phyloP scores from a whole-genome alignment of 208 protist species.

The Phytomonas serpens region DNA sequence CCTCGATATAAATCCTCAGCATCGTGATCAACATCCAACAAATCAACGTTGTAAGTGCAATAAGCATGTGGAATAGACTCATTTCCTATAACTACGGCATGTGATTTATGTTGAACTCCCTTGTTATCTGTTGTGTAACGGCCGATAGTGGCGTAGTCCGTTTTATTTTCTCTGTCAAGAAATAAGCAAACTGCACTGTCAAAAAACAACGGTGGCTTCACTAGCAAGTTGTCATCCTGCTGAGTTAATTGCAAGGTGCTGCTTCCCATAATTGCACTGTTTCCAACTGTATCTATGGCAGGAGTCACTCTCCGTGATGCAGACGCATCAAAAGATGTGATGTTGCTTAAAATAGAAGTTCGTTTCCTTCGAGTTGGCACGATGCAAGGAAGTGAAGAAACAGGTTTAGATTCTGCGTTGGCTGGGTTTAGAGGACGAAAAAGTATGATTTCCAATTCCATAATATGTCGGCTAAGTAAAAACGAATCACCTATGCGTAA shows the following conservation, averaged over 20 bases:
- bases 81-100: conserved; percentile 43
- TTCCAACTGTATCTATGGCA: conserved; percentile 7
- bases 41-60: conserved; percentile 37
- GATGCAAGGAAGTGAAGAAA: conserved; percentile 10
- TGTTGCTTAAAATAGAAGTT: conserved; percentile 3
- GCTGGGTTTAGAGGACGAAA: conserved; percentile 46
- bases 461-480: conserved; percentile 34
- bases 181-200: conserved; percentile 74
- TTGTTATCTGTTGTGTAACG: conserved; percentile 49
- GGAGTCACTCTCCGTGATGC: conserved; percentile 5
- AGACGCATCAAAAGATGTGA: not conserved
- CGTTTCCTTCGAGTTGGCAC: not conserved
- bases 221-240: not conserved
- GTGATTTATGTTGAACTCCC: conserved; percentile 40
- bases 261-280: not conserved
- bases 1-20: conserved; percentile 5
- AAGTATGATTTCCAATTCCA: conserved; percentile 69
- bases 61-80: conserved; percentile 27
- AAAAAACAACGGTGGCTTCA: conserved; percentile 47
- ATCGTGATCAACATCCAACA: not conserved
- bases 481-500: conserved; percentile 54
- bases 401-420: conserved; percentile 9
- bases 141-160: conserved; percentile 66
- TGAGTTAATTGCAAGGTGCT: not conserved
- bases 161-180: conserved; percentile 34